These are phyloP conservation scores for Leccinum incarnatum DNA, from an alignment of 768 basidiomycete genomes.

Conservation along the genomic window DNA sequence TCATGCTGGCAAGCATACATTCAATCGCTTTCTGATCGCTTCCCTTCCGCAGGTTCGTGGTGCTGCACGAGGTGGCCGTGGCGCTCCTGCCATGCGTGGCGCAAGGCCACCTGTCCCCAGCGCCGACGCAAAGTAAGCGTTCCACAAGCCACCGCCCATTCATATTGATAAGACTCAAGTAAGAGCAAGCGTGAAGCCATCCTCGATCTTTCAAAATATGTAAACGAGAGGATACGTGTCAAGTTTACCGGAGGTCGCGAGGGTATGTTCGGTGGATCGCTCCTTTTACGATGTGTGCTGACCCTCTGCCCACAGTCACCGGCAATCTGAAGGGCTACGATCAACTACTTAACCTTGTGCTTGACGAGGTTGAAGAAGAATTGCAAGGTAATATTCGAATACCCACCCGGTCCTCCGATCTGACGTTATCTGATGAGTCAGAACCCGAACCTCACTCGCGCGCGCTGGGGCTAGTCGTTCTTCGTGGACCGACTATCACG, in stretches of 20 bases:
- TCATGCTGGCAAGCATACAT: neutral
- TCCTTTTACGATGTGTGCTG: neutral
- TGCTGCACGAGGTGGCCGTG: constrained; percentile 44
- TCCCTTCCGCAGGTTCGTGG: constrained; percentile 52
- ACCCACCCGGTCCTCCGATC: constrained; percentile 11
- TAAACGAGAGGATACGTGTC: constrained; percentile 87
- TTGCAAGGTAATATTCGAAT: constrained; percentile 49
- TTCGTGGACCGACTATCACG: constrained; percentile 92
- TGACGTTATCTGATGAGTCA: constrained; percentile 26
- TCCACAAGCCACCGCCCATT: constrained; percentile 5
- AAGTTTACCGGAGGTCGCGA: constrained; percentile 98
- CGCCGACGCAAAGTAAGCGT: constrained; percentile 29
- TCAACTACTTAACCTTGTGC: constrained; percentile 92
- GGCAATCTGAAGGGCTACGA: constrained; percentile 95
- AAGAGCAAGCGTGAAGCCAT: constrained; percentile 82
- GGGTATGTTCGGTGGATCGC: constrained; percentile 46
- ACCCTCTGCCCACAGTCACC: constrained; percentile 53
- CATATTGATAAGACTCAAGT: constrained; percentile 33
- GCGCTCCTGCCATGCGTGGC: constrained; percentile 35
- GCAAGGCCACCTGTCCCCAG: constrained; percentile 12
- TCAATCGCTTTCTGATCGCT: constrained; percentile 22
- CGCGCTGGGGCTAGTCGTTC: constrained; percentile 79
- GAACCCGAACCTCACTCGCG: constrained; percentile 66
- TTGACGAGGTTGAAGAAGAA: constrained; percentile 92
- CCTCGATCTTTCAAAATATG: constrained; percentile 92